Base-by-base conservation (phyloP, 495 filamentous ascomycete species). In the Lepraria neglecta region DNA sequence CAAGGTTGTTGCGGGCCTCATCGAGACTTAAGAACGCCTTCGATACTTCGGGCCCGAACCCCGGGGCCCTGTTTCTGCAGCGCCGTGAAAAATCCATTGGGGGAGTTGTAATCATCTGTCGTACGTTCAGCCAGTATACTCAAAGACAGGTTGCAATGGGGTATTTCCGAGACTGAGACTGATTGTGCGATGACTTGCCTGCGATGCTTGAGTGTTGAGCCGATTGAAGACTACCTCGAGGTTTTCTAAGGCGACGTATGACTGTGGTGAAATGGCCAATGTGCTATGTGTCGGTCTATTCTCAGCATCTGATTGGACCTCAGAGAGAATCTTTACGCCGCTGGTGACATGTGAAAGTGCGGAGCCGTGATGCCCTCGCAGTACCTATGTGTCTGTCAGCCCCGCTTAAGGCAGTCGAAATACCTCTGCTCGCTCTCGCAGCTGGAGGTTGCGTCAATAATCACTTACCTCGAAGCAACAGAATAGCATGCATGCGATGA, bases 401-500 rank as follows among this genome's bases (percentile, higher is more conserved):
- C 35, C 1, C 40, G 43, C 6, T 31, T 53, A 7, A 53, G 30
- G 45, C 17, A 38, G 27, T 11, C 10, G 33, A 21, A 30, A 11
- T 75, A 77, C 12, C 38, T 19, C 28, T 30, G 11, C n/a, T 5
- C 12, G 9, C 38, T 27, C 27, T 17, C 7, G 27, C 74, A 42
- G n/a, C 17, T 44, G 0, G 3, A 17, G 12, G 12, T 3, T 17
- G 6, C 2, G 17, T 10, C 15, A 19, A 76, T 6, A 83, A 65
- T 46, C 73, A 73, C 57, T 63, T 30, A 65, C 66, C 62, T 87
- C 84, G 55, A 82, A 76, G 56, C 76, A 78, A 58, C 78, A 74
- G 65, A 86, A 85, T 3, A 85, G 55, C 21, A 82, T 65, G 65
- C 84, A 87, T 12, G 79, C 73, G 47, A 81, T 72, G 33, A 87